These are phyloP conservation scores for Tuber brumale DNA, from an alignment of 495 filamentous ascomycete genomes.

Conservation along the genomic window DNA sequence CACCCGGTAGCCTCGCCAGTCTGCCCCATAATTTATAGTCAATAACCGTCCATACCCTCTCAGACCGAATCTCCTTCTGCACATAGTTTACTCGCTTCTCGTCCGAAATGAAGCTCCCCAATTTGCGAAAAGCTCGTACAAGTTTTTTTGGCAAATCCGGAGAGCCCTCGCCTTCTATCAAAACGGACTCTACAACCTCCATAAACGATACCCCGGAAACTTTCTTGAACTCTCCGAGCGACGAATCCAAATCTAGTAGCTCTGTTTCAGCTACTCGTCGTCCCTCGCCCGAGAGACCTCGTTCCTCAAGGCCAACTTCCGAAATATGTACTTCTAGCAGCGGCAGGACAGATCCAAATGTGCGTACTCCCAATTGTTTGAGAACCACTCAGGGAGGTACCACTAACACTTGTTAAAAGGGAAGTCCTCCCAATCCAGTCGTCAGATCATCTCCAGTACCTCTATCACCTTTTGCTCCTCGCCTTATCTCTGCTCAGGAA, in stretches of 20 bases:
- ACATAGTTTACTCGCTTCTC: slow-evolving; percentile 30
- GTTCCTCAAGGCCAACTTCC: slow-evolving; percentile 27
- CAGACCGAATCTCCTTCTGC: slow-evolving; percentile 19
- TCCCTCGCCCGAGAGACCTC: slow-evolving; percentile 23
- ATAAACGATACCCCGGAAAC: slow-evolving; percentile 10
- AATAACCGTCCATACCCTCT: slow-evolving; percentile 17
- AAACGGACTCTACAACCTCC: slow-evolving; percentile 31
- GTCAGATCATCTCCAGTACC: slow-evolving; percentile 27
- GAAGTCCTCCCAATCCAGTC: slow-evolving; percentile 14
- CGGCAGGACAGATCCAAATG: background rate
- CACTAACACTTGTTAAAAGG: slow-evolving; percentile 28
- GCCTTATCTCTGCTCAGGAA: slow-evolving; percentile 35
- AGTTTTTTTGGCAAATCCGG: slow-evolving; percentile 16
- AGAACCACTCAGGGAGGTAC: background rate
- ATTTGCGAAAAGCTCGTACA: slow-evolving; percentile 25
- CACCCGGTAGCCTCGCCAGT: slow-evolving; percentile 8
- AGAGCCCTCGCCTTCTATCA: slow-evolving; percentile 24
- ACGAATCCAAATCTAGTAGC: slow-evolving; percentile 20
- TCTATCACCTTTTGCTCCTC: slow-evolving; percentile 36
- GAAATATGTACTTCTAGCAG: slow-evolving; percentile 14
- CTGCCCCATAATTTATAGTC: slow-evolving; percentile 7
- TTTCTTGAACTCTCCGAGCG: slow-evolving; percentile 10
- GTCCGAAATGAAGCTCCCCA: slow-evolving; percentile 29
- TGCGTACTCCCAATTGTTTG: background rate
- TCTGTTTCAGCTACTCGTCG: slow-evolving; percentile 15